Evolutionary conservation across 1,284 basidiomycete genomes (phyloP).

Genomic region (Blastosporella zonata): DNA sequence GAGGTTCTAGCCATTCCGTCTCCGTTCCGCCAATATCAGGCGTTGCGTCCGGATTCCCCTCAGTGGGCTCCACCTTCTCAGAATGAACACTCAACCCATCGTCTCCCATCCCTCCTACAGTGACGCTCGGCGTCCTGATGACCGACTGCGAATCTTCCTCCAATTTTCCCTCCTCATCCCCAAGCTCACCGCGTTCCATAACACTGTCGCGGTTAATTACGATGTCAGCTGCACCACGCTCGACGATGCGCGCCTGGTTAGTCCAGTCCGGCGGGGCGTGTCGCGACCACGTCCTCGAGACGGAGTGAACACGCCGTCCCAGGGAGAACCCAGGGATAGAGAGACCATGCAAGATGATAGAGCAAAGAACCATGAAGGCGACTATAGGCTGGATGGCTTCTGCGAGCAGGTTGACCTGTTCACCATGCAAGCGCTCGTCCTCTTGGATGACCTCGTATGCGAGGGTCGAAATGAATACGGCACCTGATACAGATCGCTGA

Average conservation of each 20-base stretch:
- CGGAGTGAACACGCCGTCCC: slow-evolving; percentile 83
- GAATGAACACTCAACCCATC: slow-evolving; percentile 18
- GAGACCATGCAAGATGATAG: slow-evolving; percentile 84
- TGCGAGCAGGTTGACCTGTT: slow-evolving; percentile 65
- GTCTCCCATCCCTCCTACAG: slow-evolving; percentile 15
- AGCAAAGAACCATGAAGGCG: slow-evolving; percentile 88
- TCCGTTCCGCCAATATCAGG: slow-evolving; percentile 39
- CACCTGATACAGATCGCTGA: slow-evolving; percentile 40
- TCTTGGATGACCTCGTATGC: slow-evolving; percentile 69
- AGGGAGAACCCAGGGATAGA: slow-evolving; percentile 94
- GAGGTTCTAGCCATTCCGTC: slow-evolving; percentile 30
- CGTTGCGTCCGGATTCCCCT: slow-evolving; percentile 25
- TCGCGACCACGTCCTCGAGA: slow-evolving; percentile 78
- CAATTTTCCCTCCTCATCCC: slow-evolving; percentile 27
- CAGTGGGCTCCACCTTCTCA: slow-evolving; percentile 12
- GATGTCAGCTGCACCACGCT: slow-evolving; percentile 62
- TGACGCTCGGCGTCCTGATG: slow-evolving; percentile 11
- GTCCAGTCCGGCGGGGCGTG: slow-evolving; percentile 60
- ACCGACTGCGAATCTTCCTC: slow-evolving; percentile 21
- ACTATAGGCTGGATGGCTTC: slow-evolving; percentile 86
- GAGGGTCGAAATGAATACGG: slow-evolving; percentile 89
- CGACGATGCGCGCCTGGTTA: slow-evolving; percentile 68
- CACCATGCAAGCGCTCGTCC: slow-evolving; percentile 48
- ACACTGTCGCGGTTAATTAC: slow-evolving; percentile 77
- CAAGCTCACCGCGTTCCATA: slow-evolving; percentile 48